phyloP scores from a whole-genome alignment of 306 rosid species.

The Morella rubra region DNA sequence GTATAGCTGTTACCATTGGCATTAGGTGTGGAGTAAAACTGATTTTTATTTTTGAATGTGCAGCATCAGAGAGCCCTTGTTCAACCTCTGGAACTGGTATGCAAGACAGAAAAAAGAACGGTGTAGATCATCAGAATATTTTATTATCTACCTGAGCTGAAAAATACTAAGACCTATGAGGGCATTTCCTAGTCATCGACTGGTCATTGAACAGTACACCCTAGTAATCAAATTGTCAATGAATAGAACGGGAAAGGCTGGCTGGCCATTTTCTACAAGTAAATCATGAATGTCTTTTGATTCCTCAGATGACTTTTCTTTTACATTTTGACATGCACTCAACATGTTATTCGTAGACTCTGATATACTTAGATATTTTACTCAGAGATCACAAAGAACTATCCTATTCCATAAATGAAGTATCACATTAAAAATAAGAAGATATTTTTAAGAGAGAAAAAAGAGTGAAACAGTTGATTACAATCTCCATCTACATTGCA shows the following conservation, averaged over 20 bases:
- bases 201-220: background rate
- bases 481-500: background rate
- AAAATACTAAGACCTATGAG: background rate
- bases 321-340: background rate
- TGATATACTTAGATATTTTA: too few species aligned
- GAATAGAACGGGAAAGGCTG: background rate
- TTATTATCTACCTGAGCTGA: background rate
- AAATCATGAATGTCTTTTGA: background rate
- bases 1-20: conserved; percentile 68
- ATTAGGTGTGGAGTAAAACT: conserved; percentile 94
- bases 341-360: background rate
- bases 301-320: background rate
- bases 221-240: background rate
- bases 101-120: background rate
- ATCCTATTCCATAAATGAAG: background rate
- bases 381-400: too few species aligned
- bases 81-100: conserved; percentile 88
- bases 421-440: background rate
- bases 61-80: conserved; percentile 85
- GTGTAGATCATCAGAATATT: background rate
- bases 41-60: conserved; percentile 67
- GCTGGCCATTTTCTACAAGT: background rate
- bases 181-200: background rate
- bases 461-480: background rate
- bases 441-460: too few species aligned